Evolutionary conservation across 2,329 filamentous ascomycete species (phyloP).

Genomic region (Trichophyton verrucosum): DNA sequence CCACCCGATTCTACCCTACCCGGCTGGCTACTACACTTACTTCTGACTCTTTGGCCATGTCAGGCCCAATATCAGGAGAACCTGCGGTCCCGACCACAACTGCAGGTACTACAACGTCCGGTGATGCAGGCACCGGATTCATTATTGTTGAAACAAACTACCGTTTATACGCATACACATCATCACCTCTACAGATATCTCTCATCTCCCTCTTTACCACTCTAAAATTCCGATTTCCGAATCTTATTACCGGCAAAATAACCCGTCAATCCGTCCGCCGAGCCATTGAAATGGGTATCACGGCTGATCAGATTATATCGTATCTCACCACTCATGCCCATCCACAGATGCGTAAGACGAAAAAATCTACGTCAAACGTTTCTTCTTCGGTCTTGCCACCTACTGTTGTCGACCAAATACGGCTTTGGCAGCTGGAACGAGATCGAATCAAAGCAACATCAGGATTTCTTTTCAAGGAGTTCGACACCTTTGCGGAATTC

Average conservation of each 20-base stretch:
- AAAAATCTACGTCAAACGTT: slow-evolving; percentile 30
- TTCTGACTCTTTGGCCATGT: slow-evolving; percentile 57
- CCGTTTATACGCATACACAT: slow-evolving; percentile 91
- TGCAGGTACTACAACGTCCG: slow-evolving; percentile 25
- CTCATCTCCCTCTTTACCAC: slow-evolving; percentile 82
- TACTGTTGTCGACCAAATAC: slow-evolving; percentile 93
- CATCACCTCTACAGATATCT: slow-evolving; percentile 84
- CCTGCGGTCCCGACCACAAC: slow-evolving; percentile 27
- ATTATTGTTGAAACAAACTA: slow-evolving; percentile 98
- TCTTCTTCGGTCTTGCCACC: slow-evolving; percentile 65
- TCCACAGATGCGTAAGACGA: slow-evolving; percentile 70
- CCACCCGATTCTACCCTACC: slow-evolving; percentile 66
- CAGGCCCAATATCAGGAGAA: slow-evolving; percentile 57
- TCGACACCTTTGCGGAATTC: slow-evolving; percentile 57
- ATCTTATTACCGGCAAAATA: slow-evolving; percentile 84
- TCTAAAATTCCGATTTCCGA: slow-evolving; percentile 81
- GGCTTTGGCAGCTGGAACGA: slow-evolving; percentile 93
- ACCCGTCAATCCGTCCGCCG: slow-evolving; percentile 77
- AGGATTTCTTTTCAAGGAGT: slow-evolving; percentile 85
- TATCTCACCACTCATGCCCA: slow-evolving; percentile 90
- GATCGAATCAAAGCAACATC: slow-evolving; percentile 77
- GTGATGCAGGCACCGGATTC: slow-evolving; percentile 46
- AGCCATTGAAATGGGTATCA: slow-evolving; percentile 84
- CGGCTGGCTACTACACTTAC: slow-evolving; percentile 89
- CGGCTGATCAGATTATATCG: slow-evolving; percentile 83